A percentile compares a stretch with the other conserved stretches of the same genome.
These are phyloP conservation scores for Besnoitia besnoiti DNA, from an alignment of 169 alveolate species.

Conservation along the genomic window DNA sequence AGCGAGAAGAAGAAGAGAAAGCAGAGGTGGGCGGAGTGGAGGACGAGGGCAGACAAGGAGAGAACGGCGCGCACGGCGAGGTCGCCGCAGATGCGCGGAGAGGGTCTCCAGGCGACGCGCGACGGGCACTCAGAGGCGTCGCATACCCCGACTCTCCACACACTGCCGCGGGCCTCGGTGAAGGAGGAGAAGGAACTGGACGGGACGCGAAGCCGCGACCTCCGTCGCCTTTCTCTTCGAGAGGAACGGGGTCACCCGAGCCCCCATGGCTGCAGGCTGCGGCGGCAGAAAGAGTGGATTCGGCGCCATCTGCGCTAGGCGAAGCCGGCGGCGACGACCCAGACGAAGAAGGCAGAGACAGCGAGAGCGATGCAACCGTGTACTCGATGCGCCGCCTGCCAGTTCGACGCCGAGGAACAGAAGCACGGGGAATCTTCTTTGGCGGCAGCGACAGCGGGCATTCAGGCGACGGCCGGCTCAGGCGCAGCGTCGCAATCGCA, in stretches of 20 bases:
- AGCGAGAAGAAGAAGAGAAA: neutral
- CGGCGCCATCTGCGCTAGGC: too few relatives aligned
- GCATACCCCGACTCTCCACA: neutral
- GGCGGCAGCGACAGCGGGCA: neutral
- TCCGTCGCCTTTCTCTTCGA: too few relatives aligned
- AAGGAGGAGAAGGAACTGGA: neutral
- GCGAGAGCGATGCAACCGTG: neutral
- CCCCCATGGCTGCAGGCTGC: too few relatives aligned
- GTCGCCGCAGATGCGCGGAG: neutral
- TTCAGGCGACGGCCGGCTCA: slow-evolving; percentile 12
- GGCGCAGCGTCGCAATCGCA: neutral
- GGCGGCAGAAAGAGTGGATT: too few relatives aligned
- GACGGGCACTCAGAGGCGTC: neutral
- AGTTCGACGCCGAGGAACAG: neutral
- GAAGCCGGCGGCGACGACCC: neutral
- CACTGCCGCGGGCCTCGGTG: neutral
- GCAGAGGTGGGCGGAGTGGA: neutral
- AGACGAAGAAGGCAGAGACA: neutral
- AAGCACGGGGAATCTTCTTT: neutral
- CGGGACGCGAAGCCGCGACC: too few relatives aligned
- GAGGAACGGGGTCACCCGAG: too few relatives aligned
- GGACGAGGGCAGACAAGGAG: neutral
- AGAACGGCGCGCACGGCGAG: neutral
- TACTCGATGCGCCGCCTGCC: neutral
- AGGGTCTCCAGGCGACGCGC: neutral